Conservation (phyloP, 2,329 filamentous ascomycete genomes). For the Dactylellina parvicollis region DNA sequence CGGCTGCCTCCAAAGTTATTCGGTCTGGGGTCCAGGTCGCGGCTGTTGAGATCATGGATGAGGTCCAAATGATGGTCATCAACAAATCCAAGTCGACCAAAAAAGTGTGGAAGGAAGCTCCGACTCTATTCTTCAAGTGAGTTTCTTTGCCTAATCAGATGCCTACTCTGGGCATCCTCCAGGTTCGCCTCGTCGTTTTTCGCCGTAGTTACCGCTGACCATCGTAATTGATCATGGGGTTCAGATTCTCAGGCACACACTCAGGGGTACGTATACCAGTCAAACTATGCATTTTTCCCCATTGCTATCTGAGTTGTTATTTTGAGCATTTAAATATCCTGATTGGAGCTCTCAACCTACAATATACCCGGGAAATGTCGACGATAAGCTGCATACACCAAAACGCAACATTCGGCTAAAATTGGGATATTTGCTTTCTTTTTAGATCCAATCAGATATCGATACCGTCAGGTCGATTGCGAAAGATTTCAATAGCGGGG, state of each 20-base stretch:
- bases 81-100: slow-evolving; percentile 77
- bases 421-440: slow-evolving; percentile 15
- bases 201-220: slow-evolving; percentile 42
- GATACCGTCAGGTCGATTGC: slow-evolving; percentile 73
- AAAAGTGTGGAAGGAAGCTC: slow-evolving; percentile 76
- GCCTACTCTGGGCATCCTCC: neutral
- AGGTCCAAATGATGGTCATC: slow-evolving; percentile 85
- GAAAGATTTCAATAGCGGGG: slow-evolving; percentile 67
- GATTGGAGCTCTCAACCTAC: slow-evolving; percentile 38
- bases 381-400: slow-evolving; percentile 49
- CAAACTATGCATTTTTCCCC: slow-evolving; percentile 48
- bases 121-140: slow-evolving; percentile 83
- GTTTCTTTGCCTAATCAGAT: slow-evolving; percentile 48
- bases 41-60: slow-evolving; percentile 87
- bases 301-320: slow-evolving; percentile 13
- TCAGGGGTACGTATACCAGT: slow-evolving; percentile 52
- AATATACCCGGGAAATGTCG: slow-evolving; percentile 33
- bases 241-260: slow-evolving; percentile 52
- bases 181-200: neutral
- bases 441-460: slow-evolving; percentile 70
- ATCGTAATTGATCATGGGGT: slow-evolving; percentile 45
- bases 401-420: slow-evolving; percentile 44
- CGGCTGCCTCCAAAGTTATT: slow-evolving; percentile 79
- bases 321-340: slow-evolving; percentile 28
- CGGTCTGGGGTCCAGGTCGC: slow-evolving; percentile 77